Evolutionary conservation across 163 green algal genomes (phyloP), one percentile per base, ranked within the genome.

Genomic region (Chlamydomonas reinhardtii): DNA sequence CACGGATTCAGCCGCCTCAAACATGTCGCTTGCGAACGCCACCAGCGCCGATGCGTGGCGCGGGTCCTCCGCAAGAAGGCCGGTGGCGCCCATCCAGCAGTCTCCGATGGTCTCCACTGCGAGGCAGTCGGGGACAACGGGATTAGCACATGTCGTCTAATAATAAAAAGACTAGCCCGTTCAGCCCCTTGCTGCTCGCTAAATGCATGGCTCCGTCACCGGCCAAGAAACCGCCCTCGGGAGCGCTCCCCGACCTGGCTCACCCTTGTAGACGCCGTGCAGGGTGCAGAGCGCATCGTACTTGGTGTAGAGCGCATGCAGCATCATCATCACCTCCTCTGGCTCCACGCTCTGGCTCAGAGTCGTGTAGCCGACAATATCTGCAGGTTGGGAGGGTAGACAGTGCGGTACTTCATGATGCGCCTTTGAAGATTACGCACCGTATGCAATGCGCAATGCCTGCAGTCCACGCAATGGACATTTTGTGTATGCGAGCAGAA

Each of bases 321-420:
- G 70, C 80, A 86, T 73, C 52, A 80, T 52, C 80, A 86, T 86
- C 6, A 86, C 70, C 71, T 86, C 69, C 80, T 86, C 80, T 3
- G 80, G 80, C 70, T 86, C 80, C 6, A 79, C 54, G 3, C 74
- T 31, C 70, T 76, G 65, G 31, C 39, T 70, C 43, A 85, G 5
- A 6, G 27, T 31, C 17, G 76, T 84, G 37, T 59, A 84, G 52
- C 74, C 74, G 0, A 69, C 74, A 29, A 81, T 81, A 19, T 81
- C 74, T 37, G 72, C 27, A 14, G 20, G 25, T 16, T 4, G 19
- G 39, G 39, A 5, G 39, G 39, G 39, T 48, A n/a, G n/a, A n/a
- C n/a, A n/a, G n/a, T n/a, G n/a, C n/a, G n/a, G n/a, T n/a, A n/a
- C n/a, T n/a, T n/a, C n/a, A n/a, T n/a, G n/a, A n/a, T n/a, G n/a